Conservation (phyloP, 805 yeast genomes). For the Sugiyamaella americana region DNA sequence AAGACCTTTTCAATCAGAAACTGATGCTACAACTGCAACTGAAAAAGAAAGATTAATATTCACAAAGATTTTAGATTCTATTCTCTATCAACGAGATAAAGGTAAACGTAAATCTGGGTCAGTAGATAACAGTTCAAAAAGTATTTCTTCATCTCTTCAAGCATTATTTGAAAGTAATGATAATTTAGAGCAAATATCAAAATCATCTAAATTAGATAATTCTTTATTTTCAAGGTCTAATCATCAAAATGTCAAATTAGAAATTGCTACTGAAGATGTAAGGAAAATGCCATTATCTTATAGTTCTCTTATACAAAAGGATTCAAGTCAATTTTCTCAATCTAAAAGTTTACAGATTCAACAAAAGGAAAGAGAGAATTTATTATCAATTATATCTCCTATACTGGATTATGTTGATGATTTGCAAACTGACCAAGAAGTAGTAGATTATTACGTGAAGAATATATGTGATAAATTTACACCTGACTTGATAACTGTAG, state of each 20-base stretch:
- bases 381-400: slow-evolving; percentile 7
- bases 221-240: neutral
- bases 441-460: slow-evolving; percentile 21
- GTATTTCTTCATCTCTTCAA: slow-evolving; percentile 11
- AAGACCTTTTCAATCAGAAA: slow-evolving; percentile 10
- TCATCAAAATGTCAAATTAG: slow-evolving; percentile 11
- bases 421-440: slow-evolving; percentile 22
- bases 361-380: neutral
- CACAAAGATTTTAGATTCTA: slow-evolving; percentile 18
- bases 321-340: neutral
- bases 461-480: slow-evolving; percentile 12
- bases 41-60: slow-evolving; percentile 19
- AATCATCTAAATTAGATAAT: neutral
- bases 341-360: neutral
- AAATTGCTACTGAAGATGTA: slow-evolving; percentile 16
- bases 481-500: slow-evolving; percentile 1
- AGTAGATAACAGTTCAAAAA: neutral
- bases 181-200: neutral
- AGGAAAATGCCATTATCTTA: slow-evolving; percentile 17
- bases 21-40: slow-evolving; percentile 11
- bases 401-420: slow-evolving; percentile 22
- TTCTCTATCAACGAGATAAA: slow-evolving; percentile 9
- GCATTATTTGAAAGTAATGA: slow-evolving; percentile 18
- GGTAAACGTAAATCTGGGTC: neutral
- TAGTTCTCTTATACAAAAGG: slow-evolving; percentile 11